Conservation (phyloP, 2,329 filamentous ascomycete species). For the Sporothrix globosa region DNA sequence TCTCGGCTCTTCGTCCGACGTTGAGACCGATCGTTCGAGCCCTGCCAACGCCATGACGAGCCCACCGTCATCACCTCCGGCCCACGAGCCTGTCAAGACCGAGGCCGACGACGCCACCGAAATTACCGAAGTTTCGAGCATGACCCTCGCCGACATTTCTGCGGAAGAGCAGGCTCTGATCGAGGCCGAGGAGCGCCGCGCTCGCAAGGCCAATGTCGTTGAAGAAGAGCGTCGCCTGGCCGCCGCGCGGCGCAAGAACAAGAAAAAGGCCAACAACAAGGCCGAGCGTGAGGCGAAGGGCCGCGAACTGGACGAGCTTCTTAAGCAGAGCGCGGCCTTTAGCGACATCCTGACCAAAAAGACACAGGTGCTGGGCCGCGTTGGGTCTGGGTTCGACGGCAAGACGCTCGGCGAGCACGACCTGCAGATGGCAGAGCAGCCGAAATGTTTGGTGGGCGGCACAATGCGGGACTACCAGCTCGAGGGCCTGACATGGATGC, state of each 20-base stretch:
- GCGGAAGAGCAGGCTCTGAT: conserved; percentile 30
- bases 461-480: conserved; percentile 94
- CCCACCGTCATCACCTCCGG: conserved; percentile 33
- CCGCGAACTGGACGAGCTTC: conserved; percentile 60
- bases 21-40: conserved; percentile 27
- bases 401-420: conserved; percentile 65
- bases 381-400: conserved; percentile 63
- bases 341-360: conserved; percentile 66
- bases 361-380: conserved; percentile 64
- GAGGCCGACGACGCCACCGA: conserved; percentile 7
- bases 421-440: conserved; percentile 80
- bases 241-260: conserved; percentile 48
- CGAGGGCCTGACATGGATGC: conserved; percentile 95
- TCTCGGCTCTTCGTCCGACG: conserved; percentile 30
- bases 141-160: background rate
- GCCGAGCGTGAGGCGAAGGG: conserved; percentile 62
- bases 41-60: conserved; percentile 26
- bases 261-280: conserved; percentile 54
- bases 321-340: conserved; percentile 63
- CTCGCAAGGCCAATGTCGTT: conserved; percentile 50
- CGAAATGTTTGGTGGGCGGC: conserved; percentile 80
- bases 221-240: conserved; percentile 51
- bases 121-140: background rate
- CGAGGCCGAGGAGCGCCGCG: conserved; percentile 52
- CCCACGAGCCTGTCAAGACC: background rate